Base-by-base conservation (phyloP, 768 basidiomycete species). In the Tephrocybe rancida region DNA sequence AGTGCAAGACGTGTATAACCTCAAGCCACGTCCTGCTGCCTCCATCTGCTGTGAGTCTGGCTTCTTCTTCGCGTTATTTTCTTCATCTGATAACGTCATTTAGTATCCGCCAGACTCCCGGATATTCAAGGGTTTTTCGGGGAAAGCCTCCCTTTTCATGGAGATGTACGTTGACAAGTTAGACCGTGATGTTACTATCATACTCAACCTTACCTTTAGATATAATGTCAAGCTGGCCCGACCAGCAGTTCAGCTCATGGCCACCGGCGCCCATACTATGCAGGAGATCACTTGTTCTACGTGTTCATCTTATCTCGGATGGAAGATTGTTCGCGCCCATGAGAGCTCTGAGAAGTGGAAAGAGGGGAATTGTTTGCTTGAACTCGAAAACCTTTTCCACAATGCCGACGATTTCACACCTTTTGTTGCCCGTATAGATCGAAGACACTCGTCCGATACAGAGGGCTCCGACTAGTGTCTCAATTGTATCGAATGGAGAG, bases 291-390 rank as follows among this genome's bases (percentile, higher is more conserved):
- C 70, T 16, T 86, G 84, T 64, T 65, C 72, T 5, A 69, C 67
- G 5, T 85, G 84, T 61, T 70, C 73, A 27, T 57, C 71, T 9
- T 82, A 81, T 61, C 70, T 86, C n/a, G 85, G 85, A 11, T 87
- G 82, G 82, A 81, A 82, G 64, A 84, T 87, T 44, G 67, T 83
- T 5, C 77, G 78, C 29, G 84, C 83, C 3, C 78, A 81, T 60
- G 82, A 84, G 52, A 60, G 63, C 34, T 67, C 80, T 2, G 85
- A 87, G 66, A 72, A 73, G 37, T 87, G 85, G 85, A 87, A 87
- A 66, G 84, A 85, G 58, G 80, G 80, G 5, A 65, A 74, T 44
- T 81, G 69, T 62, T 68, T 86, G 27, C 74, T 87, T n/a, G 85
- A 87, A 67, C 73, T 85, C 30, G 80, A 79, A 58, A 74, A 75